A percentile compares a stretch with the other conserved stretches of the same genome.
Evolutionary conservation across 768 basidiomycete genomes (phyloP).

Genomic region (Tremella mesenterica): DNA sequence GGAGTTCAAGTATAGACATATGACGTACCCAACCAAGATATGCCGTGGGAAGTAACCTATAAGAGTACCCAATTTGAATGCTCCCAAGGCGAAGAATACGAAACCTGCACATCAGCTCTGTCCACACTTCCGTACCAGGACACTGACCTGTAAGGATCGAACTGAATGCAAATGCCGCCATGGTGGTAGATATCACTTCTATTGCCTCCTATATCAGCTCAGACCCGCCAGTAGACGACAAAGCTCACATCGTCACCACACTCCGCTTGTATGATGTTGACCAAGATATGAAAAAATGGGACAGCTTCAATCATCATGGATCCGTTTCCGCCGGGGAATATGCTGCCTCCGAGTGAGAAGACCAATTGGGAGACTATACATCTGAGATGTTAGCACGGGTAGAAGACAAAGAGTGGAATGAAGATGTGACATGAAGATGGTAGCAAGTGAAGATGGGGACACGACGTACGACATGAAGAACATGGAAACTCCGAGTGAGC

Average conservation of each 20-base stretch:
- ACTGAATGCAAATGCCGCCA: conserved; percentile 77
- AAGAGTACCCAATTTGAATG: conserved; percentile 68
- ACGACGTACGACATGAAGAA: conserved; percentile 69
- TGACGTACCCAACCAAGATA: conserved; percentile 84
- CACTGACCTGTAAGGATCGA: conserved; percentile 70
- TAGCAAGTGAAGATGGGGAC: neutral
- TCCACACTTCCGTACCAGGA: neutral
- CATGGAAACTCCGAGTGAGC: conserved; percentile 86
- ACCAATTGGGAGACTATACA: conserved; percentile 72
- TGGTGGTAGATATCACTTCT: conserved; percentile 81
- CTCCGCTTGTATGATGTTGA: conserved; percentile 60
- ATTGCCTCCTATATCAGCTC: conserved; percentile 39
- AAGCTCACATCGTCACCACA: conserved; percentile 57
- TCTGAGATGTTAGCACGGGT: conserved; percentile 42
- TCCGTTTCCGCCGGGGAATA: conserved; percentile 55
- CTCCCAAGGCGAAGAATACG: conserved; percentile 77
- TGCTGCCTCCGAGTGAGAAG: conserved; percentile 77
- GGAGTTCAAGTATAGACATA: too few relatives aligned
- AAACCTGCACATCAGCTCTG: conserved; percentile 50
- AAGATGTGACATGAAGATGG: neutral
- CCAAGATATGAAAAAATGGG: conserved; percentile 92
- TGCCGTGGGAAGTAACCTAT: conserved; percentile 95
- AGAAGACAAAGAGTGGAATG: too few relatives aligned
- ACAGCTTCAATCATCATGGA: conserved; percentile 93
- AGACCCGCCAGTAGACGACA: neutral